Evolutionary conservation across 2,329 filamentous ascomycete genomes (phyloP).

Genomic region (Monilinia fructicola): DNA sequence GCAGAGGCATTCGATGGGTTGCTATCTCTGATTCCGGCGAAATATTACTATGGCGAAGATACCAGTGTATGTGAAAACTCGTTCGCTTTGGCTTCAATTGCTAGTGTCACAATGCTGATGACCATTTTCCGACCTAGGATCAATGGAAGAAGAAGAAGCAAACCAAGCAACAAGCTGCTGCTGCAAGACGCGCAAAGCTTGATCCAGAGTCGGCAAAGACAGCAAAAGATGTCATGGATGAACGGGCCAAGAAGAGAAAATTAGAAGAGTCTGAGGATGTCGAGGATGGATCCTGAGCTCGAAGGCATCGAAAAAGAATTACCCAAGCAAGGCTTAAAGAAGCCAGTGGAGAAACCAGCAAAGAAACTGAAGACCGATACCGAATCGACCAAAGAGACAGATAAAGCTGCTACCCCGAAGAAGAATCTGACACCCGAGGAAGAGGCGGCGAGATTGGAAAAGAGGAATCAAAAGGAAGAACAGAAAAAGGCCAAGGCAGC

Average conservation of each 20-base stretch:
- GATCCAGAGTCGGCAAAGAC: constrained; percentile 89
- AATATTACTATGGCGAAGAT: constrained; percentile 69
- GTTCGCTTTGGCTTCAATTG: constrained; percentile 11
- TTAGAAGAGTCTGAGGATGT: constrained; percentile 61
- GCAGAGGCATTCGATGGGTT: constrained; percentile 50
- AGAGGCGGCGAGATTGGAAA: constrained; percentile 19
- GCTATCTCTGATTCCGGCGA: constrained; percentile 68
- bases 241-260: constrained; percentile 79
- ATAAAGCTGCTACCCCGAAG: constrained; percentile 41
- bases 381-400: constrained; percentile 12
- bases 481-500: constrained; percentile 42
- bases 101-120: constrained; percentile 26
- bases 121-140: constrained; percentile 54
- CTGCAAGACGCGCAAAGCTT: constrained; percentile 82
- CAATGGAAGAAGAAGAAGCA: constrained; percentile 97
- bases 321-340: constrained; percentile 63
- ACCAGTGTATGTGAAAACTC: constrained; percentile 56
- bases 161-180: constrained; percentile 81
- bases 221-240: constrained; percentile 90
- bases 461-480: constrained; percentile 38
- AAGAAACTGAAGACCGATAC: constrained; percentile 54
- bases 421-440: constrained; percentile 12
- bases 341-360: constrained; percentile 44
- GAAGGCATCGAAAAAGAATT: constrained; percentile 58
- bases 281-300: constrained; percentile 24